phyloP scores from a whole-genome alignment of 352 stramenopile species.

The Phytophthora cactorum region DNA sequence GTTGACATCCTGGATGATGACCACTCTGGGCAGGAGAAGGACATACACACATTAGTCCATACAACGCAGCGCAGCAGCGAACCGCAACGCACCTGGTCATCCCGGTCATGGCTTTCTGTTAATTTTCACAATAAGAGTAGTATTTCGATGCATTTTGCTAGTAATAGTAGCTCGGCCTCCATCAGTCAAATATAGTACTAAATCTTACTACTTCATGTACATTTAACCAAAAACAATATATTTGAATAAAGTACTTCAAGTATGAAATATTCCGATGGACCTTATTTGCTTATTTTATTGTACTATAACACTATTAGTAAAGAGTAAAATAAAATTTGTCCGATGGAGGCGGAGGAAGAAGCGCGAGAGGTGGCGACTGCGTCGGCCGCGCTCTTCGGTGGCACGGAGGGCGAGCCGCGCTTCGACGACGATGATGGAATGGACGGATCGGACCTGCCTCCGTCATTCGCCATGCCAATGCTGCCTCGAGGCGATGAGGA shows the following conservation, averaged over 20 bases:
- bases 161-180: no score
- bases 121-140: slow-evolving; percentile 2
- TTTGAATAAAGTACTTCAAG: background rate
- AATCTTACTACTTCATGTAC: no score
- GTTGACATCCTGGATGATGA: slow-evolving; percentile 83
- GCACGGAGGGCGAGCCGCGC: slow-evolving; percentile 39
- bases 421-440: slow-evolving; percentile 69
- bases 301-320: no score
- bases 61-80: background rate
- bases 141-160: slow-evolving; percentile 10
- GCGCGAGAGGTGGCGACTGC: slow-evolving; percentile 56
- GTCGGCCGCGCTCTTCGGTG: slow-evolving; percentile 59
- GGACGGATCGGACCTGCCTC: slow-evolving; percentile 49
- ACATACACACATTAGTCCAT: slow-evolving; percentile 1
- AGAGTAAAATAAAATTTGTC: background rate
- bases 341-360: slow-evolving; percentile 45
- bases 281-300: no score
- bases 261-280: no score
- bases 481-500: slow-evolving; percentile 34
- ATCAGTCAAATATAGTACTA: no score
- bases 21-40: slow-evolving; percentile 48
- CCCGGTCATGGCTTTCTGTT: slow-evolving; percentile 52
- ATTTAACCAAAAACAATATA: no score
- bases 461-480: slow-evolving; percentile 55
- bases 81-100: slow-evolving; percentile 66